Evolutionary conservation across 371 early-diverging fungal species (phyloP), one percentile per base, ranked within the genome.

Genomic region (Mortierella sp.): DNA sequence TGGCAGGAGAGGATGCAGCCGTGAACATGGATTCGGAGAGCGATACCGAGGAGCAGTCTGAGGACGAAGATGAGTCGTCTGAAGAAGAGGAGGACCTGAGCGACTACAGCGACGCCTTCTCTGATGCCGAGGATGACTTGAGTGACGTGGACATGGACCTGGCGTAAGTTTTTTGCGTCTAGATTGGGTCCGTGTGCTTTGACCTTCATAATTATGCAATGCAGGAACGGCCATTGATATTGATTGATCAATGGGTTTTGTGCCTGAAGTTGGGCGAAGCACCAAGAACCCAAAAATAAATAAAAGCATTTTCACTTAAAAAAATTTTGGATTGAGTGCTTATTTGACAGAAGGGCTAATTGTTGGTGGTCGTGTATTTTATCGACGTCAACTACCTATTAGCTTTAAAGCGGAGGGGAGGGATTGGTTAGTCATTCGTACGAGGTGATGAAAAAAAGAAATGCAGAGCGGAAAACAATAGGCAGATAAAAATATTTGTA

Each of bases 81-180:
- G 73, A 73, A 0, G 78, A 72, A 19, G 69, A 67, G 31, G 78
- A 78, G 19, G 78, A 53, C 5, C 31, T 78, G 69, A 78, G 78
- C 55, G 74, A 78, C 46, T 78, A 64, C 43, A 78, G 78, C 55
- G 73, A 78, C 43, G 31, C 77, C 5, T 76, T 44, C 31, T 76
- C 71, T 5, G 77, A 76, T 24, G 53, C 37, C 4, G 78, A 77
- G 2, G 53, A 72, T 13, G 73, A 71, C 40, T 31, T 59, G 67
- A 21, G 37, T 21, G 67, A 37, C 9, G 16, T 64, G 67, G 40
- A 64, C 24, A 34, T 64, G 10, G 64, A 64, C 34, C 10, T 37
- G 6, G 40, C 34, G 24, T 37, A 64, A 64, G 9, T 34, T 9
- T 2, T 37, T 19, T 34, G 6, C 67, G 19, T 6, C 10, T 9